A percentile compares a stretch with the other conserved stretches of the same genome.
Conservation (phyloP, 768 basidiomycete genomes). For the Phlebiopsis flavidoalba region DNA sequence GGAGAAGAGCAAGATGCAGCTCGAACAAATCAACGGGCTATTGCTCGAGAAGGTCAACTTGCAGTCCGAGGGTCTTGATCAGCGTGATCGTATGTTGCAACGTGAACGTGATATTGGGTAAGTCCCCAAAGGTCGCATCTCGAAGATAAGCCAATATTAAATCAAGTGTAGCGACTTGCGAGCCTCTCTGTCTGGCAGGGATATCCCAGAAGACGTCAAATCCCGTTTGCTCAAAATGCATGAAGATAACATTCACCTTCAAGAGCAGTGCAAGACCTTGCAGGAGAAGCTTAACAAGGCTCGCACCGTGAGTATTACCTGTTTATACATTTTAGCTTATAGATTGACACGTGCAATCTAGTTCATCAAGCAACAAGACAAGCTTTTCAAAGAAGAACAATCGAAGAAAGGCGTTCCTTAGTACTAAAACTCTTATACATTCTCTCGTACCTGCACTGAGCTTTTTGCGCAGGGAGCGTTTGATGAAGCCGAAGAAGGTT, state of each 20-base stretch:
- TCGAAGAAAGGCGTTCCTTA: slow-evolving; percentile 46
- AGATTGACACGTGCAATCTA: slow-evolving; percentile 21
- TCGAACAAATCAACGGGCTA: slow-evolving; percentile 82
- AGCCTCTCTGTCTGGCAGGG: slow-evolving; percentile 70
- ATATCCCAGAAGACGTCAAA: slow-evolving; percentile 80
- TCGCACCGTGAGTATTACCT: slow-evolving; percentile 42
- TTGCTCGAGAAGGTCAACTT: slow-evolving; percentile 87
- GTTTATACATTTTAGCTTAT: slow-evolving; percentile 12
- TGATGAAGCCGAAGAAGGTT: slow-evolving; percentile 62
- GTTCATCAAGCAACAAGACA: slow-evolving; percentile 94
- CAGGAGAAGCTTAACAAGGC: slow-evolving; percentile 81
- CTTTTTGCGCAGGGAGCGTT: slow-evolving; percentile 40
- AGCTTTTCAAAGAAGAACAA: slow-evolving; percentile 78
- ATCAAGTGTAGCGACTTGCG: slow-evolving; percentile 60
- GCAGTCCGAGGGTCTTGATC: slow-evolving; percentile 86
- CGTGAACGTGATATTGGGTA: slow-evolving; percentile 68
- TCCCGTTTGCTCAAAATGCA: slow-evolving; percentile 67
- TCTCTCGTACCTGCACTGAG: background rate
- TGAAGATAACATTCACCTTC: slow-evolving; percentile 68
- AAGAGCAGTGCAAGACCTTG: slow-evolving; percentile 63
- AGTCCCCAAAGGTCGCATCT: slow-evolving; percentile 27
- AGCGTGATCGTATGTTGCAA: slow-evolving; percentile 81
- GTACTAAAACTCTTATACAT: slow-evolving; percentile 30
- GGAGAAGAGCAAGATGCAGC: slow-evolving; percentile 87
- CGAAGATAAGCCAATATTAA: background rate